Percentiles rank a stretch among this genome's conserved stretches.
phyloP scores from a whole-genome alignment of 2,329 filamentous ascomycete genomes.

The Claviceps monticola region DNA sequence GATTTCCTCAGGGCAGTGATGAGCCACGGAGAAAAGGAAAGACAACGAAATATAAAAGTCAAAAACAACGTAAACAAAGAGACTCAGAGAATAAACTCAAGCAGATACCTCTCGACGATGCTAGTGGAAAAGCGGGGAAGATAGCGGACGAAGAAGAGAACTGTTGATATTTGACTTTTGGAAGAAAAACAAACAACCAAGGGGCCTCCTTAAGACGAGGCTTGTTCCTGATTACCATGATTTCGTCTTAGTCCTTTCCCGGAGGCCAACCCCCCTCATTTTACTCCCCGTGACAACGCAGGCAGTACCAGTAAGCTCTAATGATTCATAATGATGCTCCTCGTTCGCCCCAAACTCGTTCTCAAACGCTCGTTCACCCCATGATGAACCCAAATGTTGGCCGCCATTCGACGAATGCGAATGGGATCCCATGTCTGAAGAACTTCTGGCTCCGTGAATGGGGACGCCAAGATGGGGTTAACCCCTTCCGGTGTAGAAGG shows the following conservation, averaged over 20 bases:
- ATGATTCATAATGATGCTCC: conserved; percentile 1
- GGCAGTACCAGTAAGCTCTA: not conserved
- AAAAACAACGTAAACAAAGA: not conserved
- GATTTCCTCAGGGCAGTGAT: not conserved
- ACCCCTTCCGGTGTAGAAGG: too few relatives aligned
- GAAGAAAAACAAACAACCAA: not conserved
- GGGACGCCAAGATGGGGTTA: too few relatives aligned
- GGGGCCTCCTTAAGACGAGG: not conserved
- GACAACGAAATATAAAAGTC: not conserved
- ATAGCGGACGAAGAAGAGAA: not conserved
- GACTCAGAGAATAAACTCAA: not conserved
- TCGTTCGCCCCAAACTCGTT: not conserved
- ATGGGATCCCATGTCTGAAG: too few relatives aligned
- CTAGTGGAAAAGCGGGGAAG: not conserved
- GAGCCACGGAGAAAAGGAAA: not conserved
- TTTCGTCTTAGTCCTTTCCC: too few relatives aligned
- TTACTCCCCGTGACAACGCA: not conserved
- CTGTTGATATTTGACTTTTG: not conserved
- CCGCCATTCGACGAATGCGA: not conserved
- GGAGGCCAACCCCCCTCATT: too few relatives aligned
- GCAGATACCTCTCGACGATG: not conserved
- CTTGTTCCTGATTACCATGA: too few relatives aligned
- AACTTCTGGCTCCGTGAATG: too few relatives aligned
- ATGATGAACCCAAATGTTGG: not conserved
- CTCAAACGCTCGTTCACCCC: not conserved